Percentiles rank a stretch among this genome's conserved stretches.
These are phyloP conservation scores for Tetrapisispora arboricola DNA, from an alignment of 805 yeast species.

Conservation along the genomic window DNA sequence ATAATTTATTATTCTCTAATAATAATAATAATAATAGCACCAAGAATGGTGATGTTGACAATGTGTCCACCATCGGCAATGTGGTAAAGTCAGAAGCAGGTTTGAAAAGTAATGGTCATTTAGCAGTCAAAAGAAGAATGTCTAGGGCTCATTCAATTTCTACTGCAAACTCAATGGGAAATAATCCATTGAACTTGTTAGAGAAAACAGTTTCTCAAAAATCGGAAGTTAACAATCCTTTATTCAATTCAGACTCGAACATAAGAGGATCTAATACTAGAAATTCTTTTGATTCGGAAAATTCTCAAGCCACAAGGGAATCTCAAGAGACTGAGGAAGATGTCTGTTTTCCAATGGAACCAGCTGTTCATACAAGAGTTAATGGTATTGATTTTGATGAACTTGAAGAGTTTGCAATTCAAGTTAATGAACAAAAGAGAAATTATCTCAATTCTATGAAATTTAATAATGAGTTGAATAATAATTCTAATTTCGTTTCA, in stretches of 20 bases:
- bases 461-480: background rate
- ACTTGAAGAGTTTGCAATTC: slow-evolving; percentile 68
- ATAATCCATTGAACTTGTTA: slow-evolving; percentile 2
- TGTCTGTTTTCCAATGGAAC: slow-evolving; percentile 90
- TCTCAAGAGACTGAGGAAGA: slow-evolving; percentile 93
- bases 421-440: slow-evolving; percentile 42
- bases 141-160: slow-evolving; percentile 5
- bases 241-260: slow-evolving; percentile 4
- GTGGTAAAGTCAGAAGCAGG: background rate
- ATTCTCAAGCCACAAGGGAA: slow-evolving; percentile 63
- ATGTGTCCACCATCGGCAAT: slow-evolving; percentile 1
- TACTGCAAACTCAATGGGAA: slow-evolving; percentile 5
- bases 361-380: slow-evolving; percentile 44
- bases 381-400: slow-evolving; percentile 88
- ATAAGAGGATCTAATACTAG: slow-evolving; percentile 14
- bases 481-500: background rate
- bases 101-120: background rate
- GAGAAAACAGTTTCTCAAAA: slow-evolving; percentile 9
- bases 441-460: slow-evolving; percentile 13
- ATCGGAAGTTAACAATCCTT: slow-evolving; percentile 3
- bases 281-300: slow-evolving; percentile 45
- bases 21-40: background rate
- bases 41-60: background rate
- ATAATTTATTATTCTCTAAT: background rate
- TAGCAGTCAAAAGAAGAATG: slow-evolving; percentile 3